These are phyloP conservation scores for Schoenoplectus triqueter DNA, from an alignment of 202 grass and related monocot genomes.

Conservation along the genomic window DNA sequence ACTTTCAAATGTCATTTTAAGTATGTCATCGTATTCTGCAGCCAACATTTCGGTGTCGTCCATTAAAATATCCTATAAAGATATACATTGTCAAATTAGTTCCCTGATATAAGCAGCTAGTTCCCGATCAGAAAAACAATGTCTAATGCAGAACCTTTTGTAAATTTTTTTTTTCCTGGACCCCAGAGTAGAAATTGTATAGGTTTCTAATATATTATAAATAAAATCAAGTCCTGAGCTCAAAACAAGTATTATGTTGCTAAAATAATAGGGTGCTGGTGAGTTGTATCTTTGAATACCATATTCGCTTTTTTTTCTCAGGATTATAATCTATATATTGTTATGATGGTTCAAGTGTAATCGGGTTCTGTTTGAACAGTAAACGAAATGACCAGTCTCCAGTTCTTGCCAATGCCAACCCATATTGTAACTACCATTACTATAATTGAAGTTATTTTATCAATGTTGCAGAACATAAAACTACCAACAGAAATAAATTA, in stretches of 20 bases:
- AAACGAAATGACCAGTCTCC: conserved; percentile 11
- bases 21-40: conserved; percentile 29
- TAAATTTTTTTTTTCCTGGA: background rate
- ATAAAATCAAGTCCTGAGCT: background rate
- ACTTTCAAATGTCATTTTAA: conserved; percentile 32
- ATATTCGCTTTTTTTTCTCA: background rate
- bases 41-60: conserved; percentile 3
- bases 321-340: background rate
- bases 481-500: background rate
- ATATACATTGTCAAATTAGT: conserved; percentile 21
- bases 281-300: conserved; percentile 7
- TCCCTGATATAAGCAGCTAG: conserved; percentile 16
- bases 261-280: background rate
- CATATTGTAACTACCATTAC: background rate
- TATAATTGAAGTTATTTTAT: background rate
- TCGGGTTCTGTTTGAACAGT: background rate
- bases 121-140: background rate
- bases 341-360: background rate
- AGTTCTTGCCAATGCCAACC: background rate
- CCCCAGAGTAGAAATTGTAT: background rate
- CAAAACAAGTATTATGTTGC: background rate
- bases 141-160: background rate
- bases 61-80: conserved; percentile 12
- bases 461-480: background rate
- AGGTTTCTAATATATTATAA: background rate